Conservation (phyloP, 2,329 filamentous ascomycete genomes). For the Clathrospora elynae region DNA sequence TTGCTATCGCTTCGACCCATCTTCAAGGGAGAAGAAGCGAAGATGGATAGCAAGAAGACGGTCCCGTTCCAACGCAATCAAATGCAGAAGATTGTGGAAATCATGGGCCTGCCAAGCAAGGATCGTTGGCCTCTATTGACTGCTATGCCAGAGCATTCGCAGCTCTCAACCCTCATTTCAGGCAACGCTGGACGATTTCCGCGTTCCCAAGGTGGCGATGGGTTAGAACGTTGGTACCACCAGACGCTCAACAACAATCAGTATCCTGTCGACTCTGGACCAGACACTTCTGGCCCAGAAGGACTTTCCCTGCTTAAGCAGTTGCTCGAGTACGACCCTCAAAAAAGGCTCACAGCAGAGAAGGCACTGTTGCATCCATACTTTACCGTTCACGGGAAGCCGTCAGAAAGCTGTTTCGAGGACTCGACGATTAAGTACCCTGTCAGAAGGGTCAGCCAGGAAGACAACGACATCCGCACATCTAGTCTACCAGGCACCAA, state of each 20-base stretch:
- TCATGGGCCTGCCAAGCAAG: conserved; percentile 87
- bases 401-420: conserved; percentile 87
- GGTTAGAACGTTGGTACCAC: conserved; percentile 71
- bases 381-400: conserved; percentile 67
- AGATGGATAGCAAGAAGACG: conserved; percentile 98
- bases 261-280: conserved; percentile 48
- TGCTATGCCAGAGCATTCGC: conserved; percentile 83
- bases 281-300: conserved; percentile 59
- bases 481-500: conserved; percentile 90
- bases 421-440: conserved; percentile 89
- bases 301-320: conserved; percentile 82
- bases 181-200: conserved; percentile 55
- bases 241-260: conserved; percentile 55
- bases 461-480: conserved; percentile 95
- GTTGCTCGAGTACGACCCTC: conserved; percentile 90
- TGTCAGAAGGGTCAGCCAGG: conserved; percentile 84
- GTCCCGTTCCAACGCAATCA: conserved; percentile 97
- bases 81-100: conserved; percentile 98
- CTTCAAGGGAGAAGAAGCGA: conserved; percentile 98
- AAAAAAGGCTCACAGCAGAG: conserved; percentile 83
- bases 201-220: conserved; percentile 52
- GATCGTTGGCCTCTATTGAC: conserved; percentile 85
- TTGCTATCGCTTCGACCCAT: conserved; percentile 87
- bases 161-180: conserved; percentile 62
- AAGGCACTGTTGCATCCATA: conserved; percentile 90